Base-by-base conservation (phyloP, 2,329 filamentous ascomycete genomes). In the Coniochaeta hoffmannii region DNA sequence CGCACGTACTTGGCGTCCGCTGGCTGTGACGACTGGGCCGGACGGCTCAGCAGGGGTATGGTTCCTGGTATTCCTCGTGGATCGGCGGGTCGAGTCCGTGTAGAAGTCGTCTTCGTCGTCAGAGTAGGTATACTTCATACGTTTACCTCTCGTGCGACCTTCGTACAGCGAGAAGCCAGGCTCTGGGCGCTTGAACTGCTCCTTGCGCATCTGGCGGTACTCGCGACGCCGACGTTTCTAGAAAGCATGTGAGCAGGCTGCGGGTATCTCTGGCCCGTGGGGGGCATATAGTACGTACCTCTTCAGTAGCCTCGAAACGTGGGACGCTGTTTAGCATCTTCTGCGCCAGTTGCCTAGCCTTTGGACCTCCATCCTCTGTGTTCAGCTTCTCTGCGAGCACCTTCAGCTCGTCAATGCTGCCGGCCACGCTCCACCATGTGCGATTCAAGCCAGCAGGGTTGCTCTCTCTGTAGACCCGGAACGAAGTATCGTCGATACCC, bases 91-190 rank as follows among this genome's bases (percentile, higher is more conserved):
- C 34, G 85, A 86, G 65, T 86, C 82, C n/a, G 82, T 82, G 55
- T 77, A 81, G 53, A 84, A 83, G 15, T 86, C 83, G 34, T 87
- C 87, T 62, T 67, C 90, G 24, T 95, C 90, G 53, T 97, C 92
- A 0, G 91, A 95, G 67, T 89, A 99, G 0, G 90, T 99, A 67
- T 99, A 99, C 71, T 92, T 95, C 73, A 96, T 88, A 58, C 93
- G 88, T 76, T 99, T 97, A 56, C 94, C 94, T 57, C 94, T 85
- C 5, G 95, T 99, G 54, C 94, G 89, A 52, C 94, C 94, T 74
- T 99, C 94, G 69, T 99, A 99, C 56, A 96, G 77, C 1, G 92
- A 97, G 68, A 93, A 95, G 4, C 91, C 91, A 10, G 88, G 87
- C 63, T 96, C 92, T 6, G 91, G 90, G 5, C 91, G 84, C 61